Percentiles rank a stretch among this genome's conserved stretches.
Evolutionary conservation across 257 asterid species (phyloP).

Genomic region (Salvia hispanica): DNA sequence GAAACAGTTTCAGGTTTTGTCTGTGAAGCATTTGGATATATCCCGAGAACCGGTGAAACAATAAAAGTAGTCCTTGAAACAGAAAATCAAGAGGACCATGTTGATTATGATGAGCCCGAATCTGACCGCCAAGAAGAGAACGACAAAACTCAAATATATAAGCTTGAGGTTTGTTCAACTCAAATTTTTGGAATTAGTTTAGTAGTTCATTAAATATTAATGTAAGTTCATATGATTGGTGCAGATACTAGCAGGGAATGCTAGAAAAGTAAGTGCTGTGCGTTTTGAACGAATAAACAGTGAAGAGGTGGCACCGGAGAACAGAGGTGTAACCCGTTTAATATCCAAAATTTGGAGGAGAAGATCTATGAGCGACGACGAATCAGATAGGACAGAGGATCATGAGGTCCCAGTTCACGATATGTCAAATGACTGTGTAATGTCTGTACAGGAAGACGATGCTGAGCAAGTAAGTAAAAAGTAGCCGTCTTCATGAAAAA

Average conservation of each 20-base stretch:
- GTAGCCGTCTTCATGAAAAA: slow-evolving; percentile 24
- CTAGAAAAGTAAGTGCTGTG: slow-evolving; percentile 92
- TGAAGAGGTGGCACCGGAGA: slow-evolving; percentile 49
- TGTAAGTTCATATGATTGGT: slow-evolving; percentile 23
- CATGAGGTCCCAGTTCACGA: slow-evolving; percentile 43
- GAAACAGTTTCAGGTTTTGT: slow-evolving; percentile 98
- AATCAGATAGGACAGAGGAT: slow-evolving; percentile 40
- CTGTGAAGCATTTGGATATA: slow-evolving; percentile 97
- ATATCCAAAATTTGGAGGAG: slow-evolving; percentile 74
- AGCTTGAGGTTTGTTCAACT: slow-evolving; percentile 73
- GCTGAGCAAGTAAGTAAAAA: slow-evolving; percentile 45
- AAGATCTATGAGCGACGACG: slow-evolving; percentile 49
- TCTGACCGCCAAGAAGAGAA: slow-evolving; percentile 61
- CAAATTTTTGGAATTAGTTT: not conserved
- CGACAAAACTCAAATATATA: slow-evolving; percentile 69
- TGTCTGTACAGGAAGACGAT: slow-evolving; percentile 56
- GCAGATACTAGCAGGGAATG: slow-evolving; percentile 96
- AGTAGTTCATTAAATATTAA: slow-evolving; percentile 10
- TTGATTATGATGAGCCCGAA: slow-evolving; percentile 58
- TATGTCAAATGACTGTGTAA: slow-evolving; percentile 46
- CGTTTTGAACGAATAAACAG: slow-evolving; percentile 73
- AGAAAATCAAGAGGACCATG: slow-evolving; percentile 66
- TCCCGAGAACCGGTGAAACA: slow-evolving; percentile 95
- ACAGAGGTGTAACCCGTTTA: slow-evolving; percentile 53
- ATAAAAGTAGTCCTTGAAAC: slow-evolving; percentile 81